These are phyloP conservation scores for Ceratocystis destructans DNA, from an alignment of 2,329 filamentous ascomycete genomes.

Conservation along the genomic window DNA sequence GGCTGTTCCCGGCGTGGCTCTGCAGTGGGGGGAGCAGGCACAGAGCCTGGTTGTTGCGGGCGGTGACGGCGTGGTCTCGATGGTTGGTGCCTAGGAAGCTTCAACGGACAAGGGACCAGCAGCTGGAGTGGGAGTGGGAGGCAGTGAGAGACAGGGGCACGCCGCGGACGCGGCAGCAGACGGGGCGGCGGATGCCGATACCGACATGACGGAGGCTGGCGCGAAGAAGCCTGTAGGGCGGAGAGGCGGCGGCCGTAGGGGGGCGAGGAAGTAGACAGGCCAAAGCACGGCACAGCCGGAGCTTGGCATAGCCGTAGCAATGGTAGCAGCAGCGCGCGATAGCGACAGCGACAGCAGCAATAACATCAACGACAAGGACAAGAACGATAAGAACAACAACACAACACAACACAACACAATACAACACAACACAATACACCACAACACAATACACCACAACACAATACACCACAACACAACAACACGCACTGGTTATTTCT, in stretches of 20 bases:
- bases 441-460: background rate
- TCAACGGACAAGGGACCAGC: background rate
- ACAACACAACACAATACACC: background rate
- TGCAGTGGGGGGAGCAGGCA: conserved; percentile 66
- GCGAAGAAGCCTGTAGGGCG: background rate
- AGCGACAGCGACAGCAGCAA: background rate
- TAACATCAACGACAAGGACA: background rate
- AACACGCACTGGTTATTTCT: background rate
- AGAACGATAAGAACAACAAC: no score
- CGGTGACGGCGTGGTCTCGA: conserved; percentile 58
- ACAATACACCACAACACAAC: background rate
- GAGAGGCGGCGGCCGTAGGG: background rate
- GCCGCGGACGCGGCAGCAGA: background rate
- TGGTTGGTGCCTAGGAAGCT: conserved; percentile 38
- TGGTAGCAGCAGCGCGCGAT: background rate
- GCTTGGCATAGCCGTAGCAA: background rate
- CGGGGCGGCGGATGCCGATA: background rate
- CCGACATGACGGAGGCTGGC: background rate
- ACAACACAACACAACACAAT: background rate
- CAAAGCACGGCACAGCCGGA: background rate
- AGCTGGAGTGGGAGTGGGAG: background rate
- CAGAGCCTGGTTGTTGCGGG: conserved; percentile 63
- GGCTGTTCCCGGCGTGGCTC: conserved; percentile 56
- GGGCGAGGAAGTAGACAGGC: background rate
- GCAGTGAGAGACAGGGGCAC: background rate